Conservation (phyloP, 306 rosid species). For the Quercus bicolor region DNA sequence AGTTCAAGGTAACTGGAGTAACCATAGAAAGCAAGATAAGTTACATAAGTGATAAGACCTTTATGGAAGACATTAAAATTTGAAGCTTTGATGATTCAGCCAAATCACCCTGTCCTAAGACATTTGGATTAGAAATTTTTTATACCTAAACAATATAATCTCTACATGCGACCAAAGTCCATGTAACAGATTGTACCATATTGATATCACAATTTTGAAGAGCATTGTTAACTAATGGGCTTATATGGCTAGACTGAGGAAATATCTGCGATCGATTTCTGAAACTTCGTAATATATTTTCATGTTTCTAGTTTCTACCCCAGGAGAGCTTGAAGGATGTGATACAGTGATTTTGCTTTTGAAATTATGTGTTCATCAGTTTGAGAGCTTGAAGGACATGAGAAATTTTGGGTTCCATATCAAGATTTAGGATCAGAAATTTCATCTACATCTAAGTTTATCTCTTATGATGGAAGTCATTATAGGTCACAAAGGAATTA, state of each 20-base stretch:
- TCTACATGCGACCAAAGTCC: background rate
- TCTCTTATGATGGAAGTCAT: conserved; percentile 13
- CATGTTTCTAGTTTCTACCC: background rate
- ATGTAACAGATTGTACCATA: background rate
- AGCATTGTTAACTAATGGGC: background rate
- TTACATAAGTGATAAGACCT: background rate
- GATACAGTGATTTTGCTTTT: background rate
- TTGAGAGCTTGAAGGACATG: conserved; percentile 4
- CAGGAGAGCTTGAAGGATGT: conserved; percentile 2
- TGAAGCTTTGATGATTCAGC: background rate
- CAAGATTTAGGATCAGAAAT: conserved; percentile 12
- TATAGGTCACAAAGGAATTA: background rate
- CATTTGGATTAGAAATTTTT: background rate
- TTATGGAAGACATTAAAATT: background rate
- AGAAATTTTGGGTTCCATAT: background rate
- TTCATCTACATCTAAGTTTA: conserved; percentile 9
- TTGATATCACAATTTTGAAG: background rate
- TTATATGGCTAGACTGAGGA: background rate
- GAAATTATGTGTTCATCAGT: conserved; percentile 16
- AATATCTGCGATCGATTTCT: background rate
- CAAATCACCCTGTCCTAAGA: too few species aligned
- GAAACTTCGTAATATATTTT: background rate
- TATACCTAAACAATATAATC: background rate
- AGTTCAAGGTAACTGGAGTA: background rate
- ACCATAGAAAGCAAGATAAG: background rate